phyloP scores from a whole-genome alignment of 768 basidiomycete genomes.

The Tubosaeta sp. region DNA sequence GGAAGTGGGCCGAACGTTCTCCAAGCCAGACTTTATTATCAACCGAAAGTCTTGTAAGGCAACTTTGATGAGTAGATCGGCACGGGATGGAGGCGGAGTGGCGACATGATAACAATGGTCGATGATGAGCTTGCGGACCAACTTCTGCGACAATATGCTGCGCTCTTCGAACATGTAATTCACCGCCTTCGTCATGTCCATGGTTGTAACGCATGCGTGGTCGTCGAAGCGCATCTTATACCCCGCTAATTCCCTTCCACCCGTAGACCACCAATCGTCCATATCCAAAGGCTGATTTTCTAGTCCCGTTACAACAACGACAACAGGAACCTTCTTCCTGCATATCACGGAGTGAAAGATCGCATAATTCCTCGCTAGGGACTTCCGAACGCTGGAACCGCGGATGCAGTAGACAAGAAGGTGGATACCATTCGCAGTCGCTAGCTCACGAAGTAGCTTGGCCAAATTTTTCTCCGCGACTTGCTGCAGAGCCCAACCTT shows the following conservation, averaged over 20 bases:
- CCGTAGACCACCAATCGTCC: conserved; percentile 37
- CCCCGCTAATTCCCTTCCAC: conserved; percentile 27
- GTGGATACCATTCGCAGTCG: conserved; percentile 25
- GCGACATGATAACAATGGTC: conserved; percentile 13
- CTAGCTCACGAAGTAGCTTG: conserved; percentile 31
- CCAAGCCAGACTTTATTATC: conserved; percentile 24
- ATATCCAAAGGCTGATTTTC: conserved; percentile 32
- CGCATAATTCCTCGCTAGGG: conserved; percentile 27
- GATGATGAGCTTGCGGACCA: conserved; percentile 20
- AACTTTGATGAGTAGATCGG: conserved; percentile 23
- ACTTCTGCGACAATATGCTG: conserved; percentile 17
- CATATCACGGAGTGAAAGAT: conserved; percentile 30
- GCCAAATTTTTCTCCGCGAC: conserved; percentile 24
- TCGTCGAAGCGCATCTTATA: conserved; percentile 36
- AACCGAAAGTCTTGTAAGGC: conserved; percentile 26
- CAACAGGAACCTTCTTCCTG: conserved; percentile 29
- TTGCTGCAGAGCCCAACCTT: conserved; percentile 22
- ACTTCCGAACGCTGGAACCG: conserved; percentile 23
- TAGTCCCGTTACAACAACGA: conserved; percentile 30
- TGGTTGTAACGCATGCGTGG: conserved; percentile 41
- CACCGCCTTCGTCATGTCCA: conserved; percentile 13
- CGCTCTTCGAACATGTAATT: conserved; percentile 18
- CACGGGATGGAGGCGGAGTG: conserved; percentile 15
- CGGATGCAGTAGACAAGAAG: conserved; percentile 34
- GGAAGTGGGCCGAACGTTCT: conserved; percentile 14